Percentiles rank a stretch among this genome's conserved stretches.
phyloP scores from a whole-genome alignment of 2,329 filamentous ascomycete genomes.

The Colletotrichum orchidophilum region DNA sequence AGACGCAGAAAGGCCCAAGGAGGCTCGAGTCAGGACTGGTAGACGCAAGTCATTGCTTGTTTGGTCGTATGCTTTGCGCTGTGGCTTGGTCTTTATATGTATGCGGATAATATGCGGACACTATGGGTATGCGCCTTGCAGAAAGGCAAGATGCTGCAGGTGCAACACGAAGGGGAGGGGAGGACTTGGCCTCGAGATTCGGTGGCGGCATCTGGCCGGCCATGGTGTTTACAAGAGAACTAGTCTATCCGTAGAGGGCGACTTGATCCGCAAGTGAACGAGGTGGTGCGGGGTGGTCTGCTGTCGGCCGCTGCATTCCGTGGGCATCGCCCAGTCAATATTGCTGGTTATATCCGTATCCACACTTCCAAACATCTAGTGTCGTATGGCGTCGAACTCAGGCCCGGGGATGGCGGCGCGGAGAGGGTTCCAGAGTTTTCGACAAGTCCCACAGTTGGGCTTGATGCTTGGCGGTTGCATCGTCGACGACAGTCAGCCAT shows the following conservation, averaged over 20 bases:
- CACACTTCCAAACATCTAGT: background rate
- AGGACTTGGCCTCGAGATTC: background rate
- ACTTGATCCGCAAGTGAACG: background rate
- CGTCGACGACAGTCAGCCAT: conserved; percentile 5
- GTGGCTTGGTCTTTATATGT: conserved; percentile 3
- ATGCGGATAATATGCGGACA: too few relatives aligned
- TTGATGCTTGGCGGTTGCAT: conserved; percentile 8
- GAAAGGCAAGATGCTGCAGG: conserved; percentile 17
- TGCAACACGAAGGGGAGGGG: background rate
- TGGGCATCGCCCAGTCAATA: background rate
- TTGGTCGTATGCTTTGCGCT: conserved; percentile 5
- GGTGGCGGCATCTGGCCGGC: background rate
- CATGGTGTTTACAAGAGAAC: background rate
- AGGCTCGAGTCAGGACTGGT: background rate
- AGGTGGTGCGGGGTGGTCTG: background rate
- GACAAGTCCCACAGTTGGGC: conserved; percentile 13
- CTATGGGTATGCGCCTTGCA: conserved; percentile 4
- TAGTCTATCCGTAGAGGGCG: background rate
- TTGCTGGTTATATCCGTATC: background rate
- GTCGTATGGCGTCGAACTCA: background rate
- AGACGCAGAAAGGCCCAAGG: background rate
- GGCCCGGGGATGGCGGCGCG: background rate
- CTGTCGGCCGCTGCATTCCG: background rate
- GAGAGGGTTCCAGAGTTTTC: conserved; percentile 12
- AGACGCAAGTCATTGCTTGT: conserved; percentile 27